phyloP scores from a whole-genome alignment of 2,329 filamentous ascomycete genomes.

The Byssothecium circinans region DNA sequence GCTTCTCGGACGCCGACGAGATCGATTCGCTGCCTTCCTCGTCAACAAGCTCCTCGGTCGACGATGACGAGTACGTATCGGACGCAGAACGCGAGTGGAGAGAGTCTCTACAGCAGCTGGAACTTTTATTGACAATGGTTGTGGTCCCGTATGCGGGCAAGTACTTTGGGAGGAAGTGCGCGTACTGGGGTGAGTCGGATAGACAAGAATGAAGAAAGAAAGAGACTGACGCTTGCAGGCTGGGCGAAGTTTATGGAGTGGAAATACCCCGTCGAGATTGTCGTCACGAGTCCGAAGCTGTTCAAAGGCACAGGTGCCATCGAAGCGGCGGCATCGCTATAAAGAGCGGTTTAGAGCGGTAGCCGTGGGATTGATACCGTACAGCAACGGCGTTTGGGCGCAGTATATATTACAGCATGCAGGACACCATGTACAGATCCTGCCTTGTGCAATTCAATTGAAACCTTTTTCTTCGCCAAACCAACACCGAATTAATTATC shows the following conservation, averaged over 20 bases:
- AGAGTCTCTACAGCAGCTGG: conserved; percentile 88
- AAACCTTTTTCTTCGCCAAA: too few relatives aligned
- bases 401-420: neutral
- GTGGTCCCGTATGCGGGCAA: conserved; percentile 92
- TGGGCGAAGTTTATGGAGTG: conserved; percentile 95
- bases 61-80: conserved; percentile 64
- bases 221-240: conserved; percentile 57
- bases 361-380: neutral
- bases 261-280: conserved; percentile 81
- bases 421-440: too few relatives aligned
- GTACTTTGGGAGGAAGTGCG: conserved; percentile 90
- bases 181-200: conserved; percentile 81
- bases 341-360: conserved; percentile 1
- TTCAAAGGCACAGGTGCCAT: conserved; percentile 53
- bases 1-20: conserved; percentile 45
- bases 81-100: conserved; percentile 96
- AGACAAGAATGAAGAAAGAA: neutral
- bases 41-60: conserved; percentile 53
- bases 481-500: too few relatives aligned
- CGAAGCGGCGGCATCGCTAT: conserved; percentile 51
- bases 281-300: conserved; percentile 48
- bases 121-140: conserved; percentile 91
- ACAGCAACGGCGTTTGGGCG: conserved; percentile 14
- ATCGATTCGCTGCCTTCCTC: conserved; percentile 56
- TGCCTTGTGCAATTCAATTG: too few relatives aligned